Evolutionary conservation across 169 alveolate species (phyloP).

Genomic region (Eimeria maxima): DNA sequence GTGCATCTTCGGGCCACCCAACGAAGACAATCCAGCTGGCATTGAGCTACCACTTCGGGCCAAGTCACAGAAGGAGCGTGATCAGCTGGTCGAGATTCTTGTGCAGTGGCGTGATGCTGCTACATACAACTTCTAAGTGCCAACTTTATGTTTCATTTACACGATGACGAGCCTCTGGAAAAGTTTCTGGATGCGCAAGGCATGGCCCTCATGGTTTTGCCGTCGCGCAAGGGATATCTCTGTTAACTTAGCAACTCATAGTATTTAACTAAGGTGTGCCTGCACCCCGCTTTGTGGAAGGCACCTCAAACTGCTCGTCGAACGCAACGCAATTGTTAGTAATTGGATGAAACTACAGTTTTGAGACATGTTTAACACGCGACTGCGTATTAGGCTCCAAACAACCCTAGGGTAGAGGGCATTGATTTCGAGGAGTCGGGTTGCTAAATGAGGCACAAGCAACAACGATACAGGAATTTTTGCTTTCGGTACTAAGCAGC

Average conservation of each 20-base stretch:
- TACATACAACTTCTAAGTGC: constrained; percentile 90
- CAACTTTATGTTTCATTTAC: neutral
- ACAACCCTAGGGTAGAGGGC: neutral
- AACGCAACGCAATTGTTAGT: neutral
- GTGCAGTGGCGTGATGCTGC: constrained; percentile 97
- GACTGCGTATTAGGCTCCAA: neutral
- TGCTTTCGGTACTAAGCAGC: neutral
- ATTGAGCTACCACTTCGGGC: constrained; percentile 92
- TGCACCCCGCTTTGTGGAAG: neutral
- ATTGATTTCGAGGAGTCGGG: no score
- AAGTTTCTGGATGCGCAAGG: constrained; percentile 30
- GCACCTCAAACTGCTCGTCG: neutral
- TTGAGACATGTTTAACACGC: neutral
- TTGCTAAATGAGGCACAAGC: neutral
- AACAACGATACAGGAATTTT: neutral
- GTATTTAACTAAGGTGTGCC: neutral
- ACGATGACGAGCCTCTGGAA: neutral
- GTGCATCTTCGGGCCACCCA: constrained; percentile 93
- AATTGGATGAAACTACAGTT: neutral
- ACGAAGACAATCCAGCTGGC: constrained; percentile 96
- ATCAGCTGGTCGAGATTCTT: constrained; percentile 91
- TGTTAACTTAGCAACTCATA: neutral
- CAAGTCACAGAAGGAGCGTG: constrained; percentile 94
- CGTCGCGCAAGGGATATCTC: neutral
- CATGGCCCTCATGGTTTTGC: neutral